A percentile compares a stretch with the other conserved stretches of the same genome.
phyloP scores from a whole-genome alignment of 2,329 filamentous ascomycete genomes.

The Chaetothyriales sp. region DNA sequence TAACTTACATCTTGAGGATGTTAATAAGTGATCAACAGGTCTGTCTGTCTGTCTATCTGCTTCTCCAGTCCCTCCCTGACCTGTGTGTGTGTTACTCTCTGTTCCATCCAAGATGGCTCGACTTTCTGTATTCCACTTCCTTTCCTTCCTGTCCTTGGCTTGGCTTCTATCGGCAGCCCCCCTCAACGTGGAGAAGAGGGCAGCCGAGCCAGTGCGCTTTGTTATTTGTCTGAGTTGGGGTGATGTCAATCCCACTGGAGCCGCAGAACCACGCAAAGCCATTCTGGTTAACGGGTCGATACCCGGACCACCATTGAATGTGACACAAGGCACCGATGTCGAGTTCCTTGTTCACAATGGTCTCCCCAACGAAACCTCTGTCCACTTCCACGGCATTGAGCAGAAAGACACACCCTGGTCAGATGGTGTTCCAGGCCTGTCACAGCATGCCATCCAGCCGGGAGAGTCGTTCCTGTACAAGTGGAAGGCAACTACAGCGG shows the following conservation, averaged over 20 bases:
- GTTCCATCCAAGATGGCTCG: slow-evolving; percentile 9
- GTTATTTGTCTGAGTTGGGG: slow-evolving; percentile 24
- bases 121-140: slow-evolving; percentile 6
- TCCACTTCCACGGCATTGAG: slow-evolving; percentile 67
- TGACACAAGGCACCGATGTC: slow-evolving; percentile 57
- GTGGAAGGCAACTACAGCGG: slow-evolving; percentile 33
- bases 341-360: slow-evolving; percentile 55
- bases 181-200: slow-evolving; percentile 4
- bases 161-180: slow-evolving; percentile 8
- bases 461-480: slow-evolving; percentile 50
- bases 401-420: slow-evolving; percentile 61
- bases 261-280: slow-evolving; percentile 35
- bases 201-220: slow-evolving; percentile 14
- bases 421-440: slow-evolving; percentile 56
- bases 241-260: slow-evolving; percentile 23
- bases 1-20: neutral
- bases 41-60: neutral
- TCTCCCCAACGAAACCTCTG: slow-evolving; percentile 47
- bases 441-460: slow-evolving; percentile 52
- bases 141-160: slow-evolving; percentile 14
- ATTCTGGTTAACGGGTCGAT: slow-evolving; percentile 62
- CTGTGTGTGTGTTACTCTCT: neutral
- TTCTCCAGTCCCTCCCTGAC: neutral
- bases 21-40: neutral
- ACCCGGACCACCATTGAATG: slow-evolving; percentile 57